These are phyloP conservation scores for Ustilaginoidea virens DNA, from an alignment of 2,329 filamentous ascomycete species.

Conservation along the genomic window DNA sequence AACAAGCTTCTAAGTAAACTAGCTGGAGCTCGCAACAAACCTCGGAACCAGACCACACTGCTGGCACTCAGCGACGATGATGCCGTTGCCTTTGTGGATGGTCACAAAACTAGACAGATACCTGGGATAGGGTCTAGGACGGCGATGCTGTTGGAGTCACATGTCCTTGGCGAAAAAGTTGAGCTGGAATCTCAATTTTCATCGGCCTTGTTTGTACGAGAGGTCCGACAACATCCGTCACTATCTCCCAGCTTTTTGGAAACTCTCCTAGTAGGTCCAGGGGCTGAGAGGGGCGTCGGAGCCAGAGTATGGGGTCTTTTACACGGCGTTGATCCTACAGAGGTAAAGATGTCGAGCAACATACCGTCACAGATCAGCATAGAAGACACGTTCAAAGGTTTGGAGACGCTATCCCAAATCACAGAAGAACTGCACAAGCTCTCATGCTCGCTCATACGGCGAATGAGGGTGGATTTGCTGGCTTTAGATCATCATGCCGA, in stretches of 20 bases:
- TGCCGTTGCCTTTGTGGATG: constrained; percentile 56
- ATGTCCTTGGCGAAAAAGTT: constrained; percentile 26
- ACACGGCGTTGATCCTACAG: constrained; percentile 62
- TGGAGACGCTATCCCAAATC: constrained; percentile 50
- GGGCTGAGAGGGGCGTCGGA: constrained; percentile 57
- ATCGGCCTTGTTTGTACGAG: constrained; percentile 41
- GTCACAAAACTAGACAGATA: constrained; percentile 61
- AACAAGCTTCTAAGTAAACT: constrained; percentile 80
- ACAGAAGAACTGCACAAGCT: constrained; percentile 53
- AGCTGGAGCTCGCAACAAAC: constrained; percentile 72
- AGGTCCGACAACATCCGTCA: constrained; percentile 45
- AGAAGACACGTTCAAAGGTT: constrained; percentile 72
- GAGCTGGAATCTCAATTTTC: constrained; percentile 20
- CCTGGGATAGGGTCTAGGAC: constrained; percentile 73
- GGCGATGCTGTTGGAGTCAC: constrained; percentile 30
- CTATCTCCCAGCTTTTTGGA: constrained; percentile 54
- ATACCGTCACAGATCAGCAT: constrained; percentile 84
- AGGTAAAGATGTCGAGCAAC: constrained; percentile 55
- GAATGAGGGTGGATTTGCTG: constrained; percentile 66
- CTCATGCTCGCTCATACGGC: constrained; percentile 52
- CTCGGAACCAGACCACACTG: constrained; percentile 72
- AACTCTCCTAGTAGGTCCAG: constrained; percentile 52
- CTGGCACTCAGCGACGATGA: constrained; percentile 45
- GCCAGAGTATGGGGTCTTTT: constrained; percentile 60
- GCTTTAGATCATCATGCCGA: constrained; percentile 27